A percentile compares a stretch with the other conserved stretches of the same genome.
These are phyloP conservation scores for Amanita phalloides DNA, from an alignment of 768 basidiomycete species.

Conservation along the genomic window DNA sequence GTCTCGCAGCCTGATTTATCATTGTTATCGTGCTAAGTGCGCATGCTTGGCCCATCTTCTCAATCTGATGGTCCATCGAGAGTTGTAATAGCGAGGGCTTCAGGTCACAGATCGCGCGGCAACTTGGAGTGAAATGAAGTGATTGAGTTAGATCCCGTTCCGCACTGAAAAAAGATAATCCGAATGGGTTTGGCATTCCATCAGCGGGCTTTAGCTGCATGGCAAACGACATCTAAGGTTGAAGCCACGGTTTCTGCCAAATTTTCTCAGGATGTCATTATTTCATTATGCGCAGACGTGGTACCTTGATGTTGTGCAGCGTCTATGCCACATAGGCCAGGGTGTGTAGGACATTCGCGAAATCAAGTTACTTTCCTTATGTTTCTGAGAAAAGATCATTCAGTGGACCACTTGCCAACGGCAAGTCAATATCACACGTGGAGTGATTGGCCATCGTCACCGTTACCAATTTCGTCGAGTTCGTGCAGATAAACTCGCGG, in stretches of 20 bases:
- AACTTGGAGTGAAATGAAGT: no score
- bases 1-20: background rate
- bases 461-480: no score
- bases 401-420: no score
- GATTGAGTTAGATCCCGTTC: conserved; percentile 72
- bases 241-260: conserved; percentile 64
- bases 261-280: conserved; percentile 79
- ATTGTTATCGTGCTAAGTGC: background rate
- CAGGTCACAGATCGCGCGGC: conserved; percentile 68
- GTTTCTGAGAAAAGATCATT: no score
- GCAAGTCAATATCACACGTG: no score
- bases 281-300: conserved; percentile 81
- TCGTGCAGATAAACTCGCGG: no score
- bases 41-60: no score
- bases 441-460: no score
- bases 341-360: conserved; percentile 81
- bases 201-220: no score
- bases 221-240: conserved; percentile 8
- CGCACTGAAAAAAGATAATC: conserved; percentile 73
- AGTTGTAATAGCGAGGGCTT: no score
- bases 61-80: no score
- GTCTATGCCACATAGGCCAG: no score
- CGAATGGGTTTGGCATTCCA: conserved; percentile 60
- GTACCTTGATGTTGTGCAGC: conserved; percentile 84
- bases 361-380: conserved; percentile 40